Conservation (phyloP, 768 basidiomycete genomes). For the Mycena haematopus region DNA sequence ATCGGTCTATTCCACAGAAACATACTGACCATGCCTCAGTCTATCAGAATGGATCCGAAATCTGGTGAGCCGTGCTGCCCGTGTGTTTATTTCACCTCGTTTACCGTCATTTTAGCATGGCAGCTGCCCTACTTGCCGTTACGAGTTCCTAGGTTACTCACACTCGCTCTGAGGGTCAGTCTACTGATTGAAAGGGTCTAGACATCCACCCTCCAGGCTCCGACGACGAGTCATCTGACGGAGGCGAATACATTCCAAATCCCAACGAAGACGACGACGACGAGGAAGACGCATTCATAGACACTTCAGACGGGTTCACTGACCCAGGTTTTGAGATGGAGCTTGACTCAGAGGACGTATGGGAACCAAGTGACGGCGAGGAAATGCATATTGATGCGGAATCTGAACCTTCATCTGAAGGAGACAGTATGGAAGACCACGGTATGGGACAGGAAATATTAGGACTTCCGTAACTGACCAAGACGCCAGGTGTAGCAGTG, state of each 20-base stretch:
- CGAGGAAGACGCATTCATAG: constrained; percentile 43
- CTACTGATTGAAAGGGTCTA: constrained; percentile 34
- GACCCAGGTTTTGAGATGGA: constrained; percentile 53
- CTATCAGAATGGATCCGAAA: constrained; percentile 71
- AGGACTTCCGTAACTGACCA: neutral
- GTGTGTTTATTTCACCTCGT: neutral
- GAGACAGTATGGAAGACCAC: constrained; percentile 26
- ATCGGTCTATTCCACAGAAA: neutral
- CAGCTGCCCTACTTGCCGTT: constrained; percentile 72
- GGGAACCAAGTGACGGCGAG: constrained; percentile 33
- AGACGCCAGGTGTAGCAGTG: constrained; percentile 6
- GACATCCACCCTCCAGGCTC: constrained; percentile 58
- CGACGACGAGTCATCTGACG: constrained; percentile 72
- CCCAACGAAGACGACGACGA: constrained; percentile 52
- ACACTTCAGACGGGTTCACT: constrained; percentile 40
- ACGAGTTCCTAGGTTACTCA: constrained; percentile 45
- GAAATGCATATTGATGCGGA: constrained; percentile 26
- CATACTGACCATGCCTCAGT: constrained; percentile 40
- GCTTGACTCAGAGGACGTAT: constrained; percentile 30
- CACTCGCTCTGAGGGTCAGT: neutral
- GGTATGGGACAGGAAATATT: constrained; percentile 5
- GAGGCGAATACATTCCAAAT: constrained; percentile 67
- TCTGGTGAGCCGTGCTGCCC: constrained; percentile 44
- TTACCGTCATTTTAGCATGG: constrained; percentile 59
- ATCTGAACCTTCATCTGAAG: constrained; percentile 28